phyloP scores from a whole-genome alignment of 306 rosid genomes.

The Casuarina glauca region DNA sequence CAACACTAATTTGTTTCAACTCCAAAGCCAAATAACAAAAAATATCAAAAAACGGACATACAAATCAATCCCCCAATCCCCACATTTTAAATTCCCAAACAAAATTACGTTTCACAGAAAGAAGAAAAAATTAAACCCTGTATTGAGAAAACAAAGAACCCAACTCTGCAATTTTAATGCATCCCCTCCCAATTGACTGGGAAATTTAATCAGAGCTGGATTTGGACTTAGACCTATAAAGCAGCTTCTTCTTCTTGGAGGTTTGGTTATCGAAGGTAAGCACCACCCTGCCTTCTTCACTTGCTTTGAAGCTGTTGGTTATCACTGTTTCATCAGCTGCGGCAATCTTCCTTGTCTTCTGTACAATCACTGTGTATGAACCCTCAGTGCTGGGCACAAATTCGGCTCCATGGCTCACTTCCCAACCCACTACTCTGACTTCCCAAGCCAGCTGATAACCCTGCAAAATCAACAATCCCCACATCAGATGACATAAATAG shows the following conservation, averaged over 20 bases:
- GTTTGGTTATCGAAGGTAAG: constrained; percentile 82
- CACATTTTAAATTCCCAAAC: constrained; percentile 21
- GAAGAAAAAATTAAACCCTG: constrained; percentile 28
- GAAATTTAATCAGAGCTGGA: constrained; percentile 41
- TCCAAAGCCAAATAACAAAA: constrained; percentile 19
- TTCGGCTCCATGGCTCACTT: constrained; percentile 83
- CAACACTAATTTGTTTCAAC: constrained; percentile 24
- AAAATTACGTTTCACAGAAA: constrained; percentile 33
- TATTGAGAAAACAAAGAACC: constrained; percentile 35
- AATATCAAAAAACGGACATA: constrained; percentile 23
- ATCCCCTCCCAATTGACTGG: constrained; percentile 12
- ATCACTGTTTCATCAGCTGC: constrained; percentile 68
- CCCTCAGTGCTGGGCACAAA: constrained; percentile 71
- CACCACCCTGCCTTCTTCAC: constrained; percentile 76
- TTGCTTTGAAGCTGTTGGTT: constrained; percentile 57
- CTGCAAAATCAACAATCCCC: constrained; percentile 40
- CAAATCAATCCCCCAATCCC: constrained; percentile 32
- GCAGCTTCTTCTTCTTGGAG: constrained; percentile 93
- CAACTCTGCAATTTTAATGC: constrained; percentile 12
- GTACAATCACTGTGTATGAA: constrained; percentile 80
- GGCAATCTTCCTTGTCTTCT: constrained; percentile 68
- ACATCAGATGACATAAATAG: background rate
- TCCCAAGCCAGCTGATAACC: constrained; percentile 67
- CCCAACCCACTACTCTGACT: constrained; percentile 82
- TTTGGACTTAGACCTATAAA: constrained; percentile 87